Percentiles rank a stretch among this genome's conserved stretches.
phyloP scores from a whole-genome alignment of 1,139 yeast species.

The Spencermartinsiella ligniputridi region DNA sequence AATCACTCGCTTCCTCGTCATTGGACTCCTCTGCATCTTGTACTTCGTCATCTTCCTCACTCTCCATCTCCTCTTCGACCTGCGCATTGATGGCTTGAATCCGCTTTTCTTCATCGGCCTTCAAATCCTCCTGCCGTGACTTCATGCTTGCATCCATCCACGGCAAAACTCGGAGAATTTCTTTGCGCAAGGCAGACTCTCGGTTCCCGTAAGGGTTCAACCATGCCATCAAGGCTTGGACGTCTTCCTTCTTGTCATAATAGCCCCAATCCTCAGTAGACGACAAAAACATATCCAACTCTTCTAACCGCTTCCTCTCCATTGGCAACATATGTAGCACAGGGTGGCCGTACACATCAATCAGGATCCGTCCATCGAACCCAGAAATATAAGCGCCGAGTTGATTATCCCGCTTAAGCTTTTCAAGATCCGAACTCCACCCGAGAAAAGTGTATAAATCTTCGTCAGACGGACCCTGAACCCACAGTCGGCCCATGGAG shows the following conservation, averaged over 20 bases:
- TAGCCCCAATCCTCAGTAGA: conserved; percentile 62
- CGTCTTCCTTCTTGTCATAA: conserved; percentile 58
- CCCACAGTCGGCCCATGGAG: conserved; percentile 85
- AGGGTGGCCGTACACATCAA: conserved; percentile 1
- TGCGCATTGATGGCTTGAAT: conserved; percentile 22
- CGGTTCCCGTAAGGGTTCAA: conserved; percentile 72
- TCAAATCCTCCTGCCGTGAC: conserved; percentile 48
- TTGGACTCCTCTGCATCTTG: conserved; percentile 13
- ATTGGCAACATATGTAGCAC: conserved; percentile 2
- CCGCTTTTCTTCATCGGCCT: conserved; percentile 32
- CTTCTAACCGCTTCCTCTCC: conserved; percentile 68
- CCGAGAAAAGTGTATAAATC: conserved; percentile 48
- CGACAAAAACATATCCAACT: conserved; percentile 51
- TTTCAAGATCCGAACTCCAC: conserved; percentile 16
- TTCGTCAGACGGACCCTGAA: conserved; percentile 81
- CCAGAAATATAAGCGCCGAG: background rate
- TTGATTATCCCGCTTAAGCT: conserved; percentile 1
- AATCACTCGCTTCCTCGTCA: conserved; percentile 10
- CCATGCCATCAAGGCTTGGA: conserved; percentile 59
- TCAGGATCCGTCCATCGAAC: background rate
- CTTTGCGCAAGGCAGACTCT: conserved; percentile 65
- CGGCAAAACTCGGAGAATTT: conserved; percentile 45
- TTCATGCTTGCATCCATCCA: conserved; percentile 54
- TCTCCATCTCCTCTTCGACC: conserved; percentile 17
- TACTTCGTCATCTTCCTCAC: conserved; percentile 9